Base-by-base conservation (phyloP, 305 asterid genomes). In the Solanum hybrid region DNA sequence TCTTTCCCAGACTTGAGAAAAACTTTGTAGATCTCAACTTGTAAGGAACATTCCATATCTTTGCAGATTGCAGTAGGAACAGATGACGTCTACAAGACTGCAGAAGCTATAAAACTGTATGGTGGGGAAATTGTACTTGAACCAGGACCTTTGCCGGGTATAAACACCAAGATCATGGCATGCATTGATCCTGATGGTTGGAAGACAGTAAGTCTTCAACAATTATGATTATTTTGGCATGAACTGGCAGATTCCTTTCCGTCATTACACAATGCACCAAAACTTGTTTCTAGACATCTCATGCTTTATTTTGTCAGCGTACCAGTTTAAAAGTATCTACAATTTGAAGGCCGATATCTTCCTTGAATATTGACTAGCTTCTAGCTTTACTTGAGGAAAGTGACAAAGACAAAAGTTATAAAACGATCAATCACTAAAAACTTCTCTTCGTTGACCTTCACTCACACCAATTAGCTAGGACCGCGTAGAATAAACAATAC, bases 151-250 rank as follows among this genome's bases (percentile, higher is more conserved):
- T 93, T 94, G 92, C 95, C 94, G 17, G 94, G 92, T 78, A 66
- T 94, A 76, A 93, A 94, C 64, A 94, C 95, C 89, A 93, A 94
- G 89, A 93, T 94, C 88, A 89, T 93, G 9, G 90, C 90, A 40
- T 94, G 94, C 88, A 42, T 94, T 89, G 95, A 94, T 86, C 95
- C 95, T 81, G 95, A 94, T 84, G 95, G 95, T 82, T 94, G 95
- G 95, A 93, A 89, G 92, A 90, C 92, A 86, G 95, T 91, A 92
- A 20, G 91, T 75, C 86, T 82, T 31, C 46, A 56, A 22, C n/a
- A 85, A 34, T 20, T 85, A 32, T 51, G n/a, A 85, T 56, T 85
- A 56, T 31, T 22, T 85, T 56, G 88, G 88, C 32, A 56, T 11
- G 76, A 85, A 22, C 46, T 85, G 13, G 76, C 16, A 56, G 88